Base-by-base conservation (phyloP, 768 basidiomycete species). In the Phanerochaete sordida region DNA sequence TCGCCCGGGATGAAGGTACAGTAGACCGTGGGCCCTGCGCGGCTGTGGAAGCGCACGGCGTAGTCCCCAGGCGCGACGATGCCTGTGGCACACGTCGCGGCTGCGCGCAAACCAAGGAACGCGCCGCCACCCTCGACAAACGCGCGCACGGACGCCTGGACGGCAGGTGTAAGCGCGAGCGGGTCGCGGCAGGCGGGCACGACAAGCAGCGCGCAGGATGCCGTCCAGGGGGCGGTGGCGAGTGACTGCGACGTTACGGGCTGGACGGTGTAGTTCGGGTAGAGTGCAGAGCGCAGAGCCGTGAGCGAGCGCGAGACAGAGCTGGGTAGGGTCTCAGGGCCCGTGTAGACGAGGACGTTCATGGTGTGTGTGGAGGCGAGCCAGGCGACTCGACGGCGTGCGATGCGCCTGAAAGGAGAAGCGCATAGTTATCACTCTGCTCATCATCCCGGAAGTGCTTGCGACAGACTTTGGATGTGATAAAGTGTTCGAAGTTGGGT, bases 211-310 rank as follows among this genome's bases (percentile, higher is more conserved):
- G 88, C 87, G 69, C 93, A 95, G 11, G 81, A 79, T 6, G 76
- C 68, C 37, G 82, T 71, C 95, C 95, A 98, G 21, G 95, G 94
- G 47, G 88, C 87, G 0, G 79, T 75, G 1, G 78, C 73, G 5
- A 98, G 74, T 1, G 81, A 70, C 43, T 82, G 74, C 12, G 80
- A 78, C 0, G 84, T 76, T 53, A 94, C 78, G 16, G 84, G 72
- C 60, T 92, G 91, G 45, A 96, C 85, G 13, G 90, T 84, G 71
- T 95, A 95, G 69, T 87, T 81, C 0, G 92, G 87, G 15, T 79
- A 68, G 21, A 96, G 83, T 28, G 90, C 66, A 2, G 78, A 68
- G 30, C 81, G 77, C 19, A 94, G 80, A 1, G 75, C 71, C 1
- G 65, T 47, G 31, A 69, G 56, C 3, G 64, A 57, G 47, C 64